Evolutionary conservation across 2,329 filamentous ascomycete species (phyloP), one percentile per base, ranked within the genome.

Genomic region (Didymella pinodella): DNA sequence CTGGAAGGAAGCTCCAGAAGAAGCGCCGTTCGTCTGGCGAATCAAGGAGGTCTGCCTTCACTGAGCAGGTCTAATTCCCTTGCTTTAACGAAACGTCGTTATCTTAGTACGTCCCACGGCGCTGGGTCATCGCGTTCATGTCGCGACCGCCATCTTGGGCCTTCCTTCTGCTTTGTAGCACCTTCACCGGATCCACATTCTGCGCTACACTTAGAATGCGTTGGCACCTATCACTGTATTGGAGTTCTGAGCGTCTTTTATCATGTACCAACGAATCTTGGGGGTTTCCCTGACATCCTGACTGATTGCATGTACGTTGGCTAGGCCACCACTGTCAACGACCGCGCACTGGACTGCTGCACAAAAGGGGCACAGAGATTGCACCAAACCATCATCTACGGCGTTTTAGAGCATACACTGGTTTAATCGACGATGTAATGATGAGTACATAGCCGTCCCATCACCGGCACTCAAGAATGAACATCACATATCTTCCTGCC

Each of bases 1-100:
- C 51, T 14, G 57, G 51, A 40, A 77, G 71, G 55, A 77, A 75
- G 59, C 72, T 81, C 3, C 78, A 80, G 59, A 82, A 81, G 73
- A 80, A 79, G 61, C 70, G 76, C 20, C 70, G 70, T 58, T 67
- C 72, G 32, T 77, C 74, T 28, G 57, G 58, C 25, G 63, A 62
- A 16, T 75, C 73, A 28, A 65, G 72, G 34, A 66, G 67, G 29
- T 77, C 75, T n/a, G 70, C 73, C 47, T 78, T 78, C 52, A 64
- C 70, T 8, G 75, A 78, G 62, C 73, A 76, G 64, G 70, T 77
- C 20, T 77, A 67, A 69, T 36, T 29, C 53, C 65, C 63, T 67
- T 66, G 54, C 65, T 59, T 64, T 44, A 18, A 52, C 55, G 28
- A 48, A 25, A 60, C 58, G 65, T 63, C 59, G 48, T 52, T 57